Evolutionary conservation across 2,329 filamentous ascomycete genomes (phyloP).

Genomic region (Parastagonospora nodorum): DNA sequence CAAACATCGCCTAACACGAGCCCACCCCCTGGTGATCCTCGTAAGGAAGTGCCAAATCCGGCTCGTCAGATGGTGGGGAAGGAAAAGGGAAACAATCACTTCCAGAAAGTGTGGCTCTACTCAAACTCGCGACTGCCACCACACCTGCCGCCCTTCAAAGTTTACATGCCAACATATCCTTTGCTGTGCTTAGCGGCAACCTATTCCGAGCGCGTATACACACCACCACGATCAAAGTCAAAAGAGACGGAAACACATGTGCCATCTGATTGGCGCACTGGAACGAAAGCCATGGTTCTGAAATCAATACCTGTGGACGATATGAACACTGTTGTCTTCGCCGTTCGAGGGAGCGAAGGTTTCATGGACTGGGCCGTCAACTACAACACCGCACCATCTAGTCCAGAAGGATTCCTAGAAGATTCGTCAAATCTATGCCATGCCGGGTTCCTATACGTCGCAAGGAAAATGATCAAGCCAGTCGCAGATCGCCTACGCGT

Average conservation of each 20-base stretch:
- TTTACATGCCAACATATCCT: slow-evolving; percentile 78
- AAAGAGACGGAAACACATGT: slow-evolving; percentile 72
- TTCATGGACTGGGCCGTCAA: slow-evolving; percentile 90
- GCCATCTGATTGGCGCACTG: slow-evolving; percentile 70
- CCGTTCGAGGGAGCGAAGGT: slow-evolving; percentile 78
- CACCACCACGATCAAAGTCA: slow-evolving; percentile 56
- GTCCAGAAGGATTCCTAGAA: slow-evolving; percentile 74
- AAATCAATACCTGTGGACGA: slow-evolving; percentile 80
- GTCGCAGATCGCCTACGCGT: slow-evolving; percentile 72
- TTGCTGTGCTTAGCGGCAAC: slow-evolving; percentile 78
- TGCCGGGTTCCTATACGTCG: slow-evolving; percentile 77
- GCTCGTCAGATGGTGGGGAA: slow-evolving; percentile 17
- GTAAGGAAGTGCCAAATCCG: slow-evolving; percentile 16
- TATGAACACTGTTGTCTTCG: slow-evolving; percentile 79
- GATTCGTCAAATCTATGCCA: slow-evolving; percentile 79
- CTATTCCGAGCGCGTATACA: slow-evolving; percentile 77
- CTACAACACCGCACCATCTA: slow-evolving; percentile 69
- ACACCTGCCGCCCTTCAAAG: slow-evolving; percentile 68
- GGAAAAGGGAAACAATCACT: slow-evolving; percentile 48
- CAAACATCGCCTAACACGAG: slow-evolving; percentile 19
- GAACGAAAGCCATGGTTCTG: slow-evolving; percentile 85
- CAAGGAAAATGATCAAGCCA: slow-evolving; percentile 73
- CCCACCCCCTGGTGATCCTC: slow-evolving; percentile 16
- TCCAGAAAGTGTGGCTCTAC: slow-evolving; percentile 79
- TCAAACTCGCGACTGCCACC: slow-evolving; percentile 75